phyloP scores from a whole-genome alignment of 441 rosid species.

The Flueggea neowawraea region DNA sequence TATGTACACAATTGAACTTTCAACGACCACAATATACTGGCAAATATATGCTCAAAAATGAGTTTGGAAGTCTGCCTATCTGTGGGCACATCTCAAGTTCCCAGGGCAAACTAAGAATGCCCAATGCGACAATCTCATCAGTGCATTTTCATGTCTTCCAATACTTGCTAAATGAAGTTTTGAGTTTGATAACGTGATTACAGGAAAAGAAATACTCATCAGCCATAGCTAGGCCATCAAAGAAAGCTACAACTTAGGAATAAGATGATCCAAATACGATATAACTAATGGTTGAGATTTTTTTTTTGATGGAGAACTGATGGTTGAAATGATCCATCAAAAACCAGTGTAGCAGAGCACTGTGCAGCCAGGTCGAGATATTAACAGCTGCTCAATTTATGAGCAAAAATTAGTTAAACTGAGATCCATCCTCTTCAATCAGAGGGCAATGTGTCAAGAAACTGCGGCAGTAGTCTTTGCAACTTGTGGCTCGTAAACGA shows the following conservation, averaged over 20 bases:
- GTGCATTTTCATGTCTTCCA: no score
- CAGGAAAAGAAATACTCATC: no score
- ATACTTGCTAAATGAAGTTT: no score
- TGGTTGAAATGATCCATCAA: slow-evolving; percentile 19
- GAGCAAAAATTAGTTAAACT: slow-evolving; percentile 10
- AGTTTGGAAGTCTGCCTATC: no score
- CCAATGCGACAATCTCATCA: no score
- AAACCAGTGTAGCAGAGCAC: neutral
- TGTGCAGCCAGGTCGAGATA: neutral
- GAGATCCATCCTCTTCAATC: slow-evolving; percentile 1
- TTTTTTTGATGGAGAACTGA: neutral
- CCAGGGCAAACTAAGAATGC: no score
- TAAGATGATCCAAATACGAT: neutral
- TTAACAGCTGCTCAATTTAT: slow-evolving; percentile 14
- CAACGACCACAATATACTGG: no score
- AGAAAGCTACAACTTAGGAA: neutral
- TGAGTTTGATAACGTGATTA: no score
- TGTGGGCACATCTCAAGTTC: no score
- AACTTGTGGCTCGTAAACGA: slow-evolving; percentile 28
- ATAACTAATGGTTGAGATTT: neutral
- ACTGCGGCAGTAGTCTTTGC: slow-evolving; percentile 31
- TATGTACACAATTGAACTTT: no score
- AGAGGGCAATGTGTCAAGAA: slow-evolving; percentile 35
- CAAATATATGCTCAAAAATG: no score
- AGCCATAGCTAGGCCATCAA: no score